A percentile compares a stretch with the other conserved stretches of the same genome.
Conservation (phyloP, 305 asterid genomes). For the Striga hermonthica region DNA sequence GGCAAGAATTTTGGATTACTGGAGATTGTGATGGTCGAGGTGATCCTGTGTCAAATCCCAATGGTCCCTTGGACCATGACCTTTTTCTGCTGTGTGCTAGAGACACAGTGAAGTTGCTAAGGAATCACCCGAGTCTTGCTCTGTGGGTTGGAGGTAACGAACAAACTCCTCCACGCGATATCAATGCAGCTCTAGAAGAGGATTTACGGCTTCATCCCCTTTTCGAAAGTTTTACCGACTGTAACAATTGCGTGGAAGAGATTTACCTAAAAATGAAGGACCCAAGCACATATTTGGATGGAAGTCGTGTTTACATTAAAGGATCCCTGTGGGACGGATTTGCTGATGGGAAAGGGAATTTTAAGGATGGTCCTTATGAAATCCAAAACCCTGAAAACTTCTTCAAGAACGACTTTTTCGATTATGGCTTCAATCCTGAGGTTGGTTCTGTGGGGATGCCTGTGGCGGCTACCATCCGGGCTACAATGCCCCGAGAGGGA, state of each 20-base stretch:
- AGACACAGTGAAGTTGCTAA: conserved; percentile 83
- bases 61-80: conserved; percentile 94
- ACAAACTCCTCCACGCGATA: conserved; percentile 88
- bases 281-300: conserved; percentile 86
- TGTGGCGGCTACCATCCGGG: conserved; percentile 92
- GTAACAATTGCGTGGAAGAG: conserved; percentile 30
- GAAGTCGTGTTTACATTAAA: conserved; percentile 71
- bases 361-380: conserved; percentile 90
- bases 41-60: conserved; percentile 74
- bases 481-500: conserved; percentile 81
- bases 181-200: conserved; percentile 61
- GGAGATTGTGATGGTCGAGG: conserved; percentile 96
- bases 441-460: conserved; percentile 98
- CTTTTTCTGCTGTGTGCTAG: conserved; percentile 84
- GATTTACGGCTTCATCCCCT: conserved; percentile 74
- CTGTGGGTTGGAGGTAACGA: conserved; percentile 98
- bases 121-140: conserved; percentile 97
- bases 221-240: conserved; percentile 34
- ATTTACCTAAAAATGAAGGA: conserved; percentile 39
- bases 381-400: conserved; percentile 87
- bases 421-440: conserved; percentile 93
- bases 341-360: conserved; percentile 86
- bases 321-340: conserved; percentile 99
- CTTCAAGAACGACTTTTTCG: conserved; percentile 71
- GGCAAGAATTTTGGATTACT: conserved; percentile 99